Conservation (phyloP, 306 rosid genomes). For the Rubus idaeus region DNA sequence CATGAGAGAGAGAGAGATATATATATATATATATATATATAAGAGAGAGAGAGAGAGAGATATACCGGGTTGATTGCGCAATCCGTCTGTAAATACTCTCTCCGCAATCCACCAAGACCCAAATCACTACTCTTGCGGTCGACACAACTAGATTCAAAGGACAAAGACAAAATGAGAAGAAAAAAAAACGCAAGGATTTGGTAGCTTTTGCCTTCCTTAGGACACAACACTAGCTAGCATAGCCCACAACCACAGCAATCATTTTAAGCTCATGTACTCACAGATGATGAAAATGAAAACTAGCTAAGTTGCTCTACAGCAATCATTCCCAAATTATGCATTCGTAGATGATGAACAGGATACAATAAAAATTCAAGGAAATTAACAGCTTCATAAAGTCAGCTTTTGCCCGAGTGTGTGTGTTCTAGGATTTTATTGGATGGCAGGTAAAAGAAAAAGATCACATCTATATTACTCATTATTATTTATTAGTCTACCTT, state of each 20-base stretch:
- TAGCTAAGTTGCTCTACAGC: background rate
- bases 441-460: background rate
- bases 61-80: constrained; percentile 72
- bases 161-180: constrained; percentile 11
- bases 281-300: background rate
- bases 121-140: constrained; percentile 94
- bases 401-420: background rate
- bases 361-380: background rate
- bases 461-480: background rate
- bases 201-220: background rate
- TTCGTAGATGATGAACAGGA: background rate
- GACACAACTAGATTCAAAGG: constrained; percentile 52
- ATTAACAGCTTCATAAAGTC: background rate
- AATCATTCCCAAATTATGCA: background rate
- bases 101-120: constrained; percentile 71
- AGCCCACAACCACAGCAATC: background rate
- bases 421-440: background rate
- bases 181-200: background rate
- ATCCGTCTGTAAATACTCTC: constrained; percentile 85
- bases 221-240: background rate
- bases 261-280: background rate
- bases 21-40: too few relatives aligned
- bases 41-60: constrained; percentile 26
- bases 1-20: background rate
- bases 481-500: constrained; percentile 41